Percentiles rank a stretch among this genome's conserved stretches.
Evolutionary conservation across 1,284 basidiomycete species (phyloP).

Genomic region (Ceratorhiza oryzae-sativae): DNA sequence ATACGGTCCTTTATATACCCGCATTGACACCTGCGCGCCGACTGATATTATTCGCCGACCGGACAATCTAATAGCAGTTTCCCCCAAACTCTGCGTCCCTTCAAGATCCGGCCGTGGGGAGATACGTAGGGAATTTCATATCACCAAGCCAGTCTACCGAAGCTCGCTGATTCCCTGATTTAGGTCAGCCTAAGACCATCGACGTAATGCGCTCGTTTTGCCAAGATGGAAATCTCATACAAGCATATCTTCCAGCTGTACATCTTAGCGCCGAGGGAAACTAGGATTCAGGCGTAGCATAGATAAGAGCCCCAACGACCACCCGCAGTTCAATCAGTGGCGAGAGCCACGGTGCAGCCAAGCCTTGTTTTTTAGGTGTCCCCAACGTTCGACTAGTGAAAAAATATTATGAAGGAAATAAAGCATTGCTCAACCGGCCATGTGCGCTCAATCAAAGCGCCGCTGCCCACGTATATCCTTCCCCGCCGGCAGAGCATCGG

Average conservation of each 20-base stretch:
- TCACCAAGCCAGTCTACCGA: background rate
- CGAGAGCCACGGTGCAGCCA: background rate
- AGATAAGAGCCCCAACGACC: background rate
- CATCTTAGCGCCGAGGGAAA: background rate
- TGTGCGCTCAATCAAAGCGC: background rate
- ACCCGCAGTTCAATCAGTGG: background rate
- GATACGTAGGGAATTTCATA: slow-evolving; percentile 33
- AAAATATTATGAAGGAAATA: background rate
- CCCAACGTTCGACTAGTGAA: background rate
- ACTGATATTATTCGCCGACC: slow-evolving; percentile 16
- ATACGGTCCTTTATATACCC: slow-evolving; percentile 8
- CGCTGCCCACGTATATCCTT: background rate
- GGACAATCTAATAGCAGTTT: background rate
- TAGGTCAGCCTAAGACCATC: background rate
- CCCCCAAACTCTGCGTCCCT: background rate
- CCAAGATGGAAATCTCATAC: background rate
- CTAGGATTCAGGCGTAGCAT: background rate
- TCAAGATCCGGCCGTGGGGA: slow-evolving; percentile 35
- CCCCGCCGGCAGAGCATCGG: background rate
- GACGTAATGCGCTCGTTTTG: slow-evolving; percentile 6
- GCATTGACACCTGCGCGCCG: background rate
- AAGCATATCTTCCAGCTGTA: background rate
- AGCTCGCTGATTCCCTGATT: slow-evolving; percentile 16
- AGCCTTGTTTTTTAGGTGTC: background rate
- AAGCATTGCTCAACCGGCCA: background rate